Evolutionary conservation across 441 rosid species (phyloP).

Genomic region (Gossypium davidsonii): DNA sequence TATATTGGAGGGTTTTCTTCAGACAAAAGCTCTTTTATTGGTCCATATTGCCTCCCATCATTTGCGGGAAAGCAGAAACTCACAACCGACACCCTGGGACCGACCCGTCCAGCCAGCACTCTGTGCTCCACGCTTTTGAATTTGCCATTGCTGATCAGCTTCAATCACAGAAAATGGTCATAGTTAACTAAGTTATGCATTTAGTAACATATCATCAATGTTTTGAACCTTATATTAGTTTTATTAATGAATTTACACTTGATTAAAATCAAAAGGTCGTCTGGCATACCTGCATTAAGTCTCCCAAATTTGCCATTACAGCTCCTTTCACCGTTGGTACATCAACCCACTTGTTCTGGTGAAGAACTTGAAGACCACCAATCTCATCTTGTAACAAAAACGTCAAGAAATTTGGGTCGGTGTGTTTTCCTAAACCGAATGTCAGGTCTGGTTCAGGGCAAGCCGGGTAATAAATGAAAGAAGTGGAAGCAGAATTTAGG

Average conservation of each 20-base stretch:
- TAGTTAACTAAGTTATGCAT: neutral
- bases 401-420: constrained; percentile 39
- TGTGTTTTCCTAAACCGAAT: constrained; percentile 34
- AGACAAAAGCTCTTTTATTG: neutral
- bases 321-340: neutral
- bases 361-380: constrained; percentile 45
- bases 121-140: neutral
- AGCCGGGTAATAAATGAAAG: constrained; percentile 41
- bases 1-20: neutral
- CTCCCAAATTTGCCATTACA: neutral
- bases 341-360: constrained; percentile 36
- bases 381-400: constrained; percentile 37
- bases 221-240: neutral
- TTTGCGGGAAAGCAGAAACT: neutral
- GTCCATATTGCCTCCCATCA: neutral
- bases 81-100: neutral
- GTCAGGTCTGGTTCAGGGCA: constrained; percentile 49
- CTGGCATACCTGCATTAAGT: neutral
- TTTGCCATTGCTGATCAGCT: neutral
- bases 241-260: neutral
- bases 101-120: neutral
- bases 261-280: neutral
- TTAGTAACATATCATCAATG: no score
- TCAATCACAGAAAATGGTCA: neutral
- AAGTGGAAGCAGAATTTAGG: constrained; percentile 37